phyloP scores from a whole-genome alignment of 2,329 filamentous ascomycete species.

The Fusarium keratoplasticum region DNA sequence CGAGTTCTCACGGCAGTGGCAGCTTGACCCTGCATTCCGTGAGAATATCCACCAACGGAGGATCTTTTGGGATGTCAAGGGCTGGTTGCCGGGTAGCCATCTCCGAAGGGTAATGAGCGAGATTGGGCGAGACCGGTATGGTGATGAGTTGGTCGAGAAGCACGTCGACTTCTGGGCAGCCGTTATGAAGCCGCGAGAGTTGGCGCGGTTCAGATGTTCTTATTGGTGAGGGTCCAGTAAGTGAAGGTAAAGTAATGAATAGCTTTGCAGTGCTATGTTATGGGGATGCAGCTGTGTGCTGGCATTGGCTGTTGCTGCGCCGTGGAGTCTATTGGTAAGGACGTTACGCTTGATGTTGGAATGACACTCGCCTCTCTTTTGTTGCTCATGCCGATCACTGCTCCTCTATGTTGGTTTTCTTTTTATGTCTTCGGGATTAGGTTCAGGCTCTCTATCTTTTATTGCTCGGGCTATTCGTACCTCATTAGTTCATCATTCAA shows the following conservation, averaged over 20 bases:
- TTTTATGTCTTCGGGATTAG: neutral
- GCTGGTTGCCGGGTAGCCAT: conserved; percentile 17
- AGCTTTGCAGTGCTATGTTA: neutral
- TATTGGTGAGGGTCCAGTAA: conserved; percentile 15
- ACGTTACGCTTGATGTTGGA: neutral
- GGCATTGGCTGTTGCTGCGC: neutral
- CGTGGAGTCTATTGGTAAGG: neutral
- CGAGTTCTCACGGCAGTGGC: conserved; percentile 23
- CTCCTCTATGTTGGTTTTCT: neutral
- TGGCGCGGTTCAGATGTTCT: conserved; percentile 24
- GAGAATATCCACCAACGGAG: conserved; percentile 21
- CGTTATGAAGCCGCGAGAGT: conserved; percentile 28
- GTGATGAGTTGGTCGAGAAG: conserved; percentile 27
- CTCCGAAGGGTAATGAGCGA: conserved; percentile 12
- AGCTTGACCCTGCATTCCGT: conserved; percentile 27
- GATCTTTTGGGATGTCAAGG: conserved; percentile 30
- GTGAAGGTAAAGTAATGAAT: neutral
- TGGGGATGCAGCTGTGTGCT: neutral
- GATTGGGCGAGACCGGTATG: conserved; percentile 24
- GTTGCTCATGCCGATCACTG: neutral
- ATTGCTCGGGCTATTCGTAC: neutral
- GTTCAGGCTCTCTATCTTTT: neutral
- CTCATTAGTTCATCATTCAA: neutral
- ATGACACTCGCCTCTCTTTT: neutral
- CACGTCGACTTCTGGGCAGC: conserved; percentile 32